Evolutionary conservation across 768 basidiomycete species (phyloP).

Genomic region (Clitopilus passeckerianus): DNA sequence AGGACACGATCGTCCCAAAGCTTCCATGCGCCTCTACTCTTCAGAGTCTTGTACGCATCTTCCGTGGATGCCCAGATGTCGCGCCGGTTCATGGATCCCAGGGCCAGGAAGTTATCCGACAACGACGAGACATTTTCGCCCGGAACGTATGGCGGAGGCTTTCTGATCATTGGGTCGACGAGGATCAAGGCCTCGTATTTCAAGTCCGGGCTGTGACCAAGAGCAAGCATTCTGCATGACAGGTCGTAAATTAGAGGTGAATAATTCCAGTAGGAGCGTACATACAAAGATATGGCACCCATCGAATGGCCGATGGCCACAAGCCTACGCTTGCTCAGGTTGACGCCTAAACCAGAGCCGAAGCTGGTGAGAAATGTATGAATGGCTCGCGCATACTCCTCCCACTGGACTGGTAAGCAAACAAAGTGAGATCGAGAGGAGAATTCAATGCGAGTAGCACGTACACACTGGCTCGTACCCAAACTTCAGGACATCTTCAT

Average conservation of each 20-base stretch:
- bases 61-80: slow-evolving; percentile 50
- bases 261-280: background rate
- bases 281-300: slow-evolving; percentile 43
- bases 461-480: slow-evolving; percentile 39
- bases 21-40: slow-evolving; percentile 33
- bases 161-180: slow-evolving; percentile 39
- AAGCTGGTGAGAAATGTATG: slow-evolving; percentile 44
- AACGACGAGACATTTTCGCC: slow-evolving; percentile 7
- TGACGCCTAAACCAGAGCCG: slow-evolving; percentile 43
- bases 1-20: slow-evolving; percentile 47
- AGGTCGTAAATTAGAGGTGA: background rate
- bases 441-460: slow-evolving; percentile 10
- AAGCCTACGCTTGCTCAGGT: slow-evolving; percentile 40
- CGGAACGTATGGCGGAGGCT: slow-evolving; percentile 7
- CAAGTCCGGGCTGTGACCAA: slow-evolving; percentile 33
- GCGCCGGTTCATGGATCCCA: slow-evolving; percentile 31
- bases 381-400: slow-evolving; percentile 44
- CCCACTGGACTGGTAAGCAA: slow-evolving; percentile 26
- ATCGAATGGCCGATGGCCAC: slow-evolving; percentile 55
- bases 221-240: slow-evolving; percentile 29
- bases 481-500: slow-evolving; percentile 33
- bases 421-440: background rate
- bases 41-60: slow-evolving; percentile 37
- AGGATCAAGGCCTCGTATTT: slow-evolving; percentile 35
- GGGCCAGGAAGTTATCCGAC: slow-evolving; percentile 8